A percentile compares a stretch with the other conserved stretches of the same genome.
Conservation (phyloP, 2,329 filamentous ascomycete species). For the Neurospora sp. region DNA sequence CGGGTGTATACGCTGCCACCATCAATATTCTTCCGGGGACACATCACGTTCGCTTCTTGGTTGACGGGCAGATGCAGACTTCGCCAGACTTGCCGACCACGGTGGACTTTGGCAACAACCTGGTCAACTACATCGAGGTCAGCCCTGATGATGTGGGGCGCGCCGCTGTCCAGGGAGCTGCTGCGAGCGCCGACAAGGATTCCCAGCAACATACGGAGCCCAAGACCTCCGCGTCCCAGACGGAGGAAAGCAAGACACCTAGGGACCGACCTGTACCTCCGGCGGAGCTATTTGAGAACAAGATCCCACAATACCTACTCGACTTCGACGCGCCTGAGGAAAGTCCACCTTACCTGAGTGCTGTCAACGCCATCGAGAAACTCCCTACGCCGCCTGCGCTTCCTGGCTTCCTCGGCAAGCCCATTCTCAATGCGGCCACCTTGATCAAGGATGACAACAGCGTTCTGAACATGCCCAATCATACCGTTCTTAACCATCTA, state of each 20-base stretch:
- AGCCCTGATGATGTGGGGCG: constrained; percentile 59
- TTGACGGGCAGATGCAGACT: constrained; percentile 87
- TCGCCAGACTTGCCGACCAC: constrained; percentile 83
- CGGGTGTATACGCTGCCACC: constrained; percentile 62
- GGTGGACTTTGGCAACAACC: constrained; percentile 93
- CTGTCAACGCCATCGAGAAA: constrained; percentile 64
- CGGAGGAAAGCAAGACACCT: constrained; percentile 34
- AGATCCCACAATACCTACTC: constrained; percentile 74
- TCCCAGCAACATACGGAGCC: constrained; percentile 22
- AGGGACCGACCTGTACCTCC: constrained; percentile 47
- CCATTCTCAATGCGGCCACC: constrained; percentile 83
- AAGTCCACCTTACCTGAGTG: constrained; percentile 61
- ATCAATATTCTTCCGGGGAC: constrained; percentile 86
- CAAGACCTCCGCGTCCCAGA: constrained; percentile 26
- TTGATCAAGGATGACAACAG: constrained; percentile 97
- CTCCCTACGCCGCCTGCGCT: constrained; percentile 76
- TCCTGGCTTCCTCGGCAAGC: constrained; percentile 86
- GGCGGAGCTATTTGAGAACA: constrained; percentile 54
- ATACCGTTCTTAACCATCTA: constrained; percentile 91
- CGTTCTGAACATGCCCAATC: constrained; percentile 92
- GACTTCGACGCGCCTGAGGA: constrained; percentile 85
- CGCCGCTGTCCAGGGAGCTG: constrained; percentile 20
- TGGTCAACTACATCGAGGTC: constrained; percentile 98
- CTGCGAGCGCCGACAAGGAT: constrained; percentile 21
- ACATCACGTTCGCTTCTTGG: constrained; percentile 92